phyloP scores from a whole-genome alignment of 176 grass and related monocot genomes.

The Carex littledalei region DNA sequence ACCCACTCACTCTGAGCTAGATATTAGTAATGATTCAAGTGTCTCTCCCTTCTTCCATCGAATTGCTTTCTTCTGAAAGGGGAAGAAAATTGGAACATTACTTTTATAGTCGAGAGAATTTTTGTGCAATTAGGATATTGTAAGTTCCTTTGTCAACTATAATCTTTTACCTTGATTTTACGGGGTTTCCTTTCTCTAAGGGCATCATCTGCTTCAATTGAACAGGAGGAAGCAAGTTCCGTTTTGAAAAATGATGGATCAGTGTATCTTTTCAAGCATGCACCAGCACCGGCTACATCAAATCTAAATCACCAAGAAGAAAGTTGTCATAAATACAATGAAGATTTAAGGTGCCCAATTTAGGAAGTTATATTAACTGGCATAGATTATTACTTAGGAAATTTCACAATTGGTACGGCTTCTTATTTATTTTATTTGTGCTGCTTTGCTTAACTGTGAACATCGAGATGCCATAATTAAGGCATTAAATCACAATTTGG shows the following conservation, averaged over 20 bases:
- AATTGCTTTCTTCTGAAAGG: constrained; percentile 66
- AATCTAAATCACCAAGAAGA: constrained; percentile 55
- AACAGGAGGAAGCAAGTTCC: constrained; percentile 38
- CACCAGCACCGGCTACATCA: constrained; percentile 91
- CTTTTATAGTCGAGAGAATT: neutral
- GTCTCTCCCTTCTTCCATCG: constrained; percentile 81
- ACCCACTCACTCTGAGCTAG: constrained; percentile 61
- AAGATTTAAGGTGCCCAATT: neutral
- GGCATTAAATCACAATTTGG: neutral
- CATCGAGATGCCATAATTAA: neutral
- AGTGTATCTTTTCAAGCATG: constrained; percentile 92
- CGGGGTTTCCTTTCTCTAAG: constrained; percentile 71
- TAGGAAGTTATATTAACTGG: neutral
- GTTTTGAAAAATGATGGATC: constrained; percentile 98
- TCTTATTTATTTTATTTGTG: neutral
- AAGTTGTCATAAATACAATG: constrained; percentile 16
- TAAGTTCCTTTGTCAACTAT: constrained; percentile 8
- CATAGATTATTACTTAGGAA: neutral
- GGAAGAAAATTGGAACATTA: constrained; percentile 9
- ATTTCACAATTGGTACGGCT: neutral
- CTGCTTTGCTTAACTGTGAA: neutral
- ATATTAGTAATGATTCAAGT: constrained; percentile 70
- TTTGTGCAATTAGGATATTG: neutral
- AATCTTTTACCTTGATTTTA: constrained; percentile 56
- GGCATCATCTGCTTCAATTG: constrained; percentile 39